Conservation (phyloP, 306 rosid species). For the Phaseolus lunatus region DNA sequence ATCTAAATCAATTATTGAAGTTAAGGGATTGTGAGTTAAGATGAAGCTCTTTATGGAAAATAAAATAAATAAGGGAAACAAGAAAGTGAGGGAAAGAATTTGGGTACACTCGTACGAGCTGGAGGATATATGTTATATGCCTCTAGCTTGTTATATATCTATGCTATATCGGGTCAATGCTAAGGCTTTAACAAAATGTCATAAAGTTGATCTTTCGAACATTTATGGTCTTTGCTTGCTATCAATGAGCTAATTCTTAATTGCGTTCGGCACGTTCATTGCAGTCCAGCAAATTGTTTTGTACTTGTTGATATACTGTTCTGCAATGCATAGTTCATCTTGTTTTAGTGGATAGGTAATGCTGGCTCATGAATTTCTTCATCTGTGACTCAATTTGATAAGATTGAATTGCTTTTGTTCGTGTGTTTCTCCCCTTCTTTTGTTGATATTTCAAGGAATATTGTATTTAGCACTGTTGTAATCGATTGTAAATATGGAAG, state of each 20-base stretch:
- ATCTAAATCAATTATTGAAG: neutral
- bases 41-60: neutral
- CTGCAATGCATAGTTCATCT: constrained; percentile 1
- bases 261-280: neutral
- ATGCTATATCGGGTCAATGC: neutral
- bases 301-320: neutral
- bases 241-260: neutral
- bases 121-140: neutral
- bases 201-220: neutral
- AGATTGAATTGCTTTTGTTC: neutral
- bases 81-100: neutral
- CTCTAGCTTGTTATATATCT: neutral
- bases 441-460: constrained; percentile 1
- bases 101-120: neutral
- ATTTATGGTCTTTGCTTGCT: neutral
- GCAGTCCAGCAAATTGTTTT: constrained; percentile 2
- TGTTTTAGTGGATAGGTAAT: constrained; percentile 28
- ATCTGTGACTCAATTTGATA: constrained; percentile 13
- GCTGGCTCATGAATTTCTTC: constrained; percentile 8
- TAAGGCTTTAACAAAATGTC: neutral
- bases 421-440: neutral
- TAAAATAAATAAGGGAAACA: neutral
- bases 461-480: neutral
- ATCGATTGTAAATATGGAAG: constrained; percentile 14
- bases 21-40: neutral